Base-by-base conservation (phyloP, 257 asterid genomes). In the Perilla frutescens region DNA sequence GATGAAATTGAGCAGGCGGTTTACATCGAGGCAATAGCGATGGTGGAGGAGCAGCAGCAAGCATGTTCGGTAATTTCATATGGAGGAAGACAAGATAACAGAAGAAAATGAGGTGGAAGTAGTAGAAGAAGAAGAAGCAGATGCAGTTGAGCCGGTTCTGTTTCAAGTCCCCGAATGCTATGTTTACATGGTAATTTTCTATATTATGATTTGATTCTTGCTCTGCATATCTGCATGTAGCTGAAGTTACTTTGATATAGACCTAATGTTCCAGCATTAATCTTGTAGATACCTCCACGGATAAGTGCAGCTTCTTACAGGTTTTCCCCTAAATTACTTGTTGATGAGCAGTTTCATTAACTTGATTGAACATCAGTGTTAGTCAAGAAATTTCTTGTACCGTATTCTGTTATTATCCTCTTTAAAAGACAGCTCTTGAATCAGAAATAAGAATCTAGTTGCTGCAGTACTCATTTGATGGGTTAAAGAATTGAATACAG, bases 251-350 rank as follows among this genome's bases (percentile, higher is more conserved):
- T 73, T 62, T 56, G 45, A 34, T 43, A 20, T 20, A 31, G 57
- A 58, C 60, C 79, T 86, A 75, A 81, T 37, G 56, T 60, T 63
- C 49, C 44, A 1, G 13, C 66, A 62, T 62, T 61, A 54, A 63
- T 62, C 48, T 45, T 81, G 83, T 97, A 94, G 99, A 94, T 91
- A 80, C 99, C 99, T 80, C 99, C 99, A 43, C 87, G 99, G 73
- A 88, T 69, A 83, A 90, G 82, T 78, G 91, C 97, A 58, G 97
- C 96, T 79, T 94, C 99, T 66, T 90, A 94, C 97, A 94, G 99
- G 99, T 92, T 76, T 72, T 14, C 51, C 45, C 56, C 47, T 55
- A 41, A 68, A 55, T 49, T 59, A 56, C 72, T 65, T 77, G 64
- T 26, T 70, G 59, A 66, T 73, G 65, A 75, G 63, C 49, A 54